Evolutionary conservation across 305 asterid species (phyloP).

Genomic region (Fraxinus dipetala): DNA sequence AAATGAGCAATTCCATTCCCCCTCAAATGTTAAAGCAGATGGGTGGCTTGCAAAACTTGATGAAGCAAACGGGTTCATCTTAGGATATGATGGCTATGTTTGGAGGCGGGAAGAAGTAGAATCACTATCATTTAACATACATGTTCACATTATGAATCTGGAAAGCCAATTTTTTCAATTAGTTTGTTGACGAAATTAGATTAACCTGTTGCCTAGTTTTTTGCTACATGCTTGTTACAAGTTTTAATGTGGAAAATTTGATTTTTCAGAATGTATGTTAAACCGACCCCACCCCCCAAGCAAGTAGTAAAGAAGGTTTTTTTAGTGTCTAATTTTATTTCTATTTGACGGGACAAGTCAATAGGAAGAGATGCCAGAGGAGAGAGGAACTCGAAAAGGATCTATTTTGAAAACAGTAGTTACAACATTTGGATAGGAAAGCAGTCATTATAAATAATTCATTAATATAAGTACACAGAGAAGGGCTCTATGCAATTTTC

Average conservation of each 20-base stretch:
- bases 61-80: slow-evolving; percentile 40
- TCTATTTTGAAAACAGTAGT: neutral
- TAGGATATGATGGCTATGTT: slow-evolving; percentile 24
- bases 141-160: no score
- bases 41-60: slow-evolving; percentile 82
- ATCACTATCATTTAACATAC: neutral
- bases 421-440: neutral
- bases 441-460: neutral
- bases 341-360: no score
- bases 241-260: no score
- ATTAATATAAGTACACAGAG: neutral
- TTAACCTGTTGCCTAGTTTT: no score
- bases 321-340: no score
- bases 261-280: no score
- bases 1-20: slow-evolving; percentile 88
- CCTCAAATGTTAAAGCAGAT: slow-evolving; percentile 92
- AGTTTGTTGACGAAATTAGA: no score
- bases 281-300: no score
- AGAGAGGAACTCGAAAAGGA: neutral
- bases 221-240: no score
- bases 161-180: no score
- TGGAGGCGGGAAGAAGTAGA: slow-evolving; percentile 44
- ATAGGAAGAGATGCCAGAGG: no score
- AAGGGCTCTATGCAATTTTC: neutral
- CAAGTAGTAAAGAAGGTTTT: no score